A percentile compares a stretch with the other conserved stretches of the same genome.
These are phyloP conservation scores for Secale cereale DNA, from an alignment of 176 grass and related monocot species.

Conservation along the genomic window DNA sequence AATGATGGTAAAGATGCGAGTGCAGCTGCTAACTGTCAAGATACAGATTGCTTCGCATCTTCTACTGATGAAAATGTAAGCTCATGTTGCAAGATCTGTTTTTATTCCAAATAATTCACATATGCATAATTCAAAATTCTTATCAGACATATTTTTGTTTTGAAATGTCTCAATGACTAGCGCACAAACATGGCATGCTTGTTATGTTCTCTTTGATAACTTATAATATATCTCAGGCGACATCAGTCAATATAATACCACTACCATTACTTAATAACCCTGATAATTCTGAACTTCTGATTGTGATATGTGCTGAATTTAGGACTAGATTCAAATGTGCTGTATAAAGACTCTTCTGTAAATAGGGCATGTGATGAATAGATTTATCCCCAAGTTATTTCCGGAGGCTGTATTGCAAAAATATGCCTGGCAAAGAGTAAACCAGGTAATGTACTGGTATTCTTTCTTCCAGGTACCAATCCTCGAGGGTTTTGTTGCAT, in stretches of 20 bases:
- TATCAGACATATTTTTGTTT: conserved; percentile 8
- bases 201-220: conserved; percentile 5
- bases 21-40: conserved; percentile 30
- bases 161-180: conserved; percentile 6
- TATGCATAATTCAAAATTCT: background rate
- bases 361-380: background rate
- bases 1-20: conserved; percentile 27
- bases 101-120: conserved; percentile 23
- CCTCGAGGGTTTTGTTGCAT: background rate
- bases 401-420: background rate
- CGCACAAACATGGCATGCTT: background rate
- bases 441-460: background rate
- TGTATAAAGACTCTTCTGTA: background rate
- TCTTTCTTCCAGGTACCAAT: background rate
- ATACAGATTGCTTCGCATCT: conserved; percentile 38
- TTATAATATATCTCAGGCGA: background rate
- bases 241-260: background rate
- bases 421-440: background rate
- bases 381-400: background rate
- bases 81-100: background rate
- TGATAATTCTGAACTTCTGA: background rate
- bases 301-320: background rate
- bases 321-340: background rate
- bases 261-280: background rate
- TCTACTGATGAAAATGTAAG: conserved; percentile 58